These are phyloP conservation scores for Candida odintsovae DNA, from an alignment of 805 yeast genomes.

Conservation along the genomic window DNA sequence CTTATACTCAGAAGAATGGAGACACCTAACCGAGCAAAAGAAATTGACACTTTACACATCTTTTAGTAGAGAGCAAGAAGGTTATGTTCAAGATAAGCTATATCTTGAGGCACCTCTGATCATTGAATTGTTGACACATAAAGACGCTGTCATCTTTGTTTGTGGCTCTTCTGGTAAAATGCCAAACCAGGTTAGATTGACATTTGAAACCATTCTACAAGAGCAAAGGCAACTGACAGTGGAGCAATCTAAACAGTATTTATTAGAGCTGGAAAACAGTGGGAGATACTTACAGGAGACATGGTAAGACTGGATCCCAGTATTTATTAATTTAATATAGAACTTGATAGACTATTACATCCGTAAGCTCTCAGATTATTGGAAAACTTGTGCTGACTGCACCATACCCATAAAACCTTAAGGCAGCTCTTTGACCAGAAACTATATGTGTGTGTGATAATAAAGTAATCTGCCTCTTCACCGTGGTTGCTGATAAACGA, in stretches of 20 bases:
- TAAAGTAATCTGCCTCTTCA: too few relatives aligned
- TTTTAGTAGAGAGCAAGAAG: slow-evolving; percentile 47
- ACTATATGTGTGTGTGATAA: too few relatives aligned
- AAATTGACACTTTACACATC: slow-evolving; percentile 38
- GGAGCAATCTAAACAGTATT: slow-evolving; percentile 42
- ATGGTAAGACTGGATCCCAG: slow-evolving; percentile 45
- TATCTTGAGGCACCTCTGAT: slow-evolving; percentile 45
- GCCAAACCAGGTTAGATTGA: slow-evolving; percentile 87
- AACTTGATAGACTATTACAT: neutral
- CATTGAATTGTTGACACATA: slow-evolving; percentile 44
- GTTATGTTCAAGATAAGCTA: slow-evolving; percentile 76
- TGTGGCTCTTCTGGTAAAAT: slow-evolving; percentile 94
- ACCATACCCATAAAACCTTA: too few relatives aligned
- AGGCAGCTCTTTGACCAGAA: too few relatives aligned
- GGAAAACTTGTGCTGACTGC: too few relatives aligned
- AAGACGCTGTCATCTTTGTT: slow-evolving; percentile 61
- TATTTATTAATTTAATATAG: neutral
- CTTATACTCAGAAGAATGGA: slow-evolving; percentile 55
- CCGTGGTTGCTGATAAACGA: too few relatives aligned
- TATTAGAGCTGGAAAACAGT: slow-evolving; percentile 53
- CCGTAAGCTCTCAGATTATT: too few relatives aligned
- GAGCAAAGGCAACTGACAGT: slow-evolving; percentile 37
- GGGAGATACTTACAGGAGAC: slow-evolving; percentile 82
- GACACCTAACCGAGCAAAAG: slow-evolving; percentile 25
- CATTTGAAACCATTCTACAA: slow-evolving; percentile 57